A percentile compares a stretch with the other conserved stretches of the same genome.
These are phyloP conservation scores for Coemansia sp. DNA, from an alignment of 192 early-diverging fungal species.

Conservation along the genomic window DNA sequence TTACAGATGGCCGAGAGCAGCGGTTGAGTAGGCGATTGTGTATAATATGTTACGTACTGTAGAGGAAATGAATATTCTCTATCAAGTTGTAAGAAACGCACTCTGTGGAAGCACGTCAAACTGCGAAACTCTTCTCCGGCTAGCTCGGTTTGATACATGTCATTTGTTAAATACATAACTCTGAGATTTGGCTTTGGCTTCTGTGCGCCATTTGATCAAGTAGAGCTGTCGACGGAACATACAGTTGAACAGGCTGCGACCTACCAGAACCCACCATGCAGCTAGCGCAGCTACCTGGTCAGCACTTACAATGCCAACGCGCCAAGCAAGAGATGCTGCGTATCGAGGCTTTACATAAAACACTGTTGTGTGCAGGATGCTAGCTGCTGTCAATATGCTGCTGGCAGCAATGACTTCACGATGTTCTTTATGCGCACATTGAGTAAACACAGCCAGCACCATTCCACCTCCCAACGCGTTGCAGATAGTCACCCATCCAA, in stretches of 20 bases:
- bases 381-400: conserved; percentile 1
- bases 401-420: conserved; percentile 1
- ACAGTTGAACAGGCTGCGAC: conserved; percentile 16
- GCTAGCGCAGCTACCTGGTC: conserved; percentile 18
- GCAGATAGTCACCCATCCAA: conserved; percentile 11
- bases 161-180: no score
- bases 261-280: conserved; percentile 34
- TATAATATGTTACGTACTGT: no score
- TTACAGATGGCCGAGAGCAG: no score
- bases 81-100: no score
- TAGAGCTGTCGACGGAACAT: conserved; percentile 6
- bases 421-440: conserved; percentile 14
- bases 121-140: no score
- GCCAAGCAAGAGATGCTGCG: conserved; percentile 16
- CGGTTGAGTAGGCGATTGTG: no score
- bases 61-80: no score
- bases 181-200: no score
- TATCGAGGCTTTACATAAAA: conserved; percentile 28
- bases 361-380: conserved; percentile 17
- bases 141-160: no score
- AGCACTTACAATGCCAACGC: conserved; percentile 18
- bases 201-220: conserved; percentile 16
- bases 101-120: no score
- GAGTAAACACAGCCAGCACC: not conserved
- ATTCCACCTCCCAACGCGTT: not conserved